These are phyloP conservation scores for Kernera saxatilis DNA, from an alignment of 345 rosid genomes.

Conservation along the genomic window DNA sequence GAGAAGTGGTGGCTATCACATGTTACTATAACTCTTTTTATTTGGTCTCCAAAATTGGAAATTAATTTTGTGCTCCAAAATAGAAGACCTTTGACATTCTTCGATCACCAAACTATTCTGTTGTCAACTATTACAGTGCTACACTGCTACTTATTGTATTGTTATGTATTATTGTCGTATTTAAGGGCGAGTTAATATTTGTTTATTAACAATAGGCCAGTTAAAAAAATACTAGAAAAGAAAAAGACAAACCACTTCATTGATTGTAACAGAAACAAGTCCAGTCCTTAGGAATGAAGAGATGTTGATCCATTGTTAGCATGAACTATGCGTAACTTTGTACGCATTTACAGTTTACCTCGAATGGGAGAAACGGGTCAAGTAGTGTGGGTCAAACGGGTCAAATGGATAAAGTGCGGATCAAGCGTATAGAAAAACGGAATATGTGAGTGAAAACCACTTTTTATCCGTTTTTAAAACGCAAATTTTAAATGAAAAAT, in stretches of 20 bases:
- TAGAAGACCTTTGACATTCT: background rate
- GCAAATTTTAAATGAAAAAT: too few species aligned
- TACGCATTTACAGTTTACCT: background rate
- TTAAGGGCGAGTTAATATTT: background rate
- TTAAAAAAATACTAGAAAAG: background rate
- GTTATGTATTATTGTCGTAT: background rate
- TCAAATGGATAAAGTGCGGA: too few species aligned
- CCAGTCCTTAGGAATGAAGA: background rate
- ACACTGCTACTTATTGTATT: background rate
- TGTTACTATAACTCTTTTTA: conserved; percentile 7
- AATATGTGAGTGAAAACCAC: too few species aligned
- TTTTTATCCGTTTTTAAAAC: too few species aligned
- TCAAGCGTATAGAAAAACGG: too few species aligned
- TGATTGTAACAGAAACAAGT: background rate
- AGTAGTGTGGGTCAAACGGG: too few species aligned
- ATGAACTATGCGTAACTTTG: background rate
- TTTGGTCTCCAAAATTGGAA: background rate
- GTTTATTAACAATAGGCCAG: background rate
- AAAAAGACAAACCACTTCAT: background rate
- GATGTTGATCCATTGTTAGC: background rate
- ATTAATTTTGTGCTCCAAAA: background rate
- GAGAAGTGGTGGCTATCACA: conserved; percentile 15
- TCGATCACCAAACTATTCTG: background rate
- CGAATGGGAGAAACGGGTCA: too few species aligned
- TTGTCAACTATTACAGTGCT: background rate